Evolutionary conservation across 768 basidiomycete species (phyloP).

Genomic region (Kwoniella sp.): DNA sequence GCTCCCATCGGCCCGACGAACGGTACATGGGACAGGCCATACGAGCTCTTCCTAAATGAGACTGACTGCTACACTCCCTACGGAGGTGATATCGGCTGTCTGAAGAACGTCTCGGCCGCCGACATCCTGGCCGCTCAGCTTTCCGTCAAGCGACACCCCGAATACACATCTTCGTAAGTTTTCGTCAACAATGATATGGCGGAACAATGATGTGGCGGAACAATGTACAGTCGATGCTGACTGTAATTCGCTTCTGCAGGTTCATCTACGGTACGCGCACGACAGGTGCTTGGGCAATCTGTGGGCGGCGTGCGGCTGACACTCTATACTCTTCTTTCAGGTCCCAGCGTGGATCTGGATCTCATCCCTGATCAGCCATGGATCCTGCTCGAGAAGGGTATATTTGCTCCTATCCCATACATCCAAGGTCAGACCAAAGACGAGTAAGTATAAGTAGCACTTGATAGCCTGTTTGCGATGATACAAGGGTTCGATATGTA

Average conservation of each 20-base stretch:
- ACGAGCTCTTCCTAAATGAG: conserved; percentile 31
- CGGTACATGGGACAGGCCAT: conserved; percentile 38
- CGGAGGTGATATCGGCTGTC: conserved; percentile 38
- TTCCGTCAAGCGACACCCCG: conserved; percentile 19
- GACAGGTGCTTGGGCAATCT: neutral
- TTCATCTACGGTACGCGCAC: conserved; percentile 34
- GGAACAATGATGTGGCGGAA: too few relatives aligned
- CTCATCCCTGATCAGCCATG: conserved; percentile 47
- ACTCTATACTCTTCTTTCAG: neutral
- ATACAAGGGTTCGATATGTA: too few relatives aligned
- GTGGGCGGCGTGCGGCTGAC: neutral
- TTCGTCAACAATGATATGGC: too few relatives aligned
- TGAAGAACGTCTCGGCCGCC: conserved; percentile 33
- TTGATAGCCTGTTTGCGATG: too few relatives aligned
- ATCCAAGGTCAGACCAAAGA: conserved; percentile 50
- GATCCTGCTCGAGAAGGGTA: conserved; percentile 36
- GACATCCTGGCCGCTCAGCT: conserved; percentile 39
- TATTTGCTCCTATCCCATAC: conserved; percentile 46
- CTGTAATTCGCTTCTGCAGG: conserved; percentile 4
- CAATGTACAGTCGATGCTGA: neutral
- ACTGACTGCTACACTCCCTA: conserved; percentile 35
- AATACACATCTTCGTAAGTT: conserved; percentile 31
- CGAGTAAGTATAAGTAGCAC: too few relatives aligned
- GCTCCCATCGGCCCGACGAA: conserved; percentile 18
- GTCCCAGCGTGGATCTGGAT: conserved; percentile 49